Percentiles rank a stretch among this genome's conserved stretches.
These are phyloP conservation scores for Peronospora farinosa DNA, from an alignment of 352 stramenopile genomes.

Conservation along the genomic window DNA sequence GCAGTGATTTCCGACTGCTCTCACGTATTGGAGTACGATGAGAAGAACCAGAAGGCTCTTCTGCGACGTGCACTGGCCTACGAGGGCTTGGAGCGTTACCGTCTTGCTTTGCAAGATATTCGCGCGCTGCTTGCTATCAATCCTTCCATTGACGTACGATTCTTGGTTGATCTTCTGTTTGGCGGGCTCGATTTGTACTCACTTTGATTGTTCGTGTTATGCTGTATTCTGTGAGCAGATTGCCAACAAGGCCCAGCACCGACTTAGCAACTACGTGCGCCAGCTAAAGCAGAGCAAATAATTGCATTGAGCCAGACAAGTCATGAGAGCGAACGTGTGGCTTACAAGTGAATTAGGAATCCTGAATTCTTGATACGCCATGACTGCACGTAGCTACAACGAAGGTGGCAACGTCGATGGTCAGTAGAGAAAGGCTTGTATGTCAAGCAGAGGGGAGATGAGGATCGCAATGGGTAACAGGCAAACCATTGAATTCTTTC, in stretches of 20 bases:
- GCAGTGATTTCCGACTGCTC: slow-evolving; percentile 92
- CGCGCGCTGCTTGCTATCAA: slow-evolving; percentile 80
- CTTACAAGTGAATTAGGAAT: background rate
- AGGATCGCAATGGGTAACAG: slow-evolving; percentile 26
- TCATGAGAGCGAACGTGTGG: background rate
- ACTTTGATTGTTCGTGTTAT: background rate
- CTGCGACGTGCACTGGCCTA: slow-evolving; percentile 91
- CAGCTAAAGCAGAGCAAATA: slow-evolving; percentile 80
- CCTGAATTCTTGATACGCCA: background rate
- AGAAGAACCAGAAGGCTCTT: slow-evolving; percentile 93
- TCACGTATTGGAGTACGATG: slow-evolving; percentile 90
- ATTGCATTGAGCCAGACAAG: slow-evolving; percentile 12
- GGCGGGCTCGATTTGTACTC: slow-evolving; percentile 1
- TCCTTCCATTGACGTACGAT: slow-evolving; percentile 77
- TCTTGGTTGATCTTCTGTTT: background rate
- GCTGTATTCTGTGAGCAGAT: slow-evolving; percentile 35
- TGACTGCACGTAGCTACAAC: slow-evolving; percentile 1
- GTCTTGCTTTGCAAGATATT: slow-evolving; percentile 83
- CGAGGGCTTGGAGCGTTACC: slow-evolving; percentile 93
- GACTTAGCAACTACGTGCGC: slow-evolving; percentile 83
- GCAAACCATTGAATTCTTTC: slow-evolving; percentile 26
- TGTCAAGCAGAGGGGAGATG: slow-evolving; percentile 7
- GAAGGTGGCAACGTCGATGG: slow-evolving; percentile 2
- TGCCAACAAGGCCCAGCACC: slow-evolving; percentile 85
- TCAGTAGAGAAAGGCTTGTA: slow-evolving; percentile 22